Evolutionary conservation across 192 early-diverging fungal species (phyloP), one percentile per base, ranked within the genome.

Genomic region (Gryganskiella cystojenkinii): DNA sequence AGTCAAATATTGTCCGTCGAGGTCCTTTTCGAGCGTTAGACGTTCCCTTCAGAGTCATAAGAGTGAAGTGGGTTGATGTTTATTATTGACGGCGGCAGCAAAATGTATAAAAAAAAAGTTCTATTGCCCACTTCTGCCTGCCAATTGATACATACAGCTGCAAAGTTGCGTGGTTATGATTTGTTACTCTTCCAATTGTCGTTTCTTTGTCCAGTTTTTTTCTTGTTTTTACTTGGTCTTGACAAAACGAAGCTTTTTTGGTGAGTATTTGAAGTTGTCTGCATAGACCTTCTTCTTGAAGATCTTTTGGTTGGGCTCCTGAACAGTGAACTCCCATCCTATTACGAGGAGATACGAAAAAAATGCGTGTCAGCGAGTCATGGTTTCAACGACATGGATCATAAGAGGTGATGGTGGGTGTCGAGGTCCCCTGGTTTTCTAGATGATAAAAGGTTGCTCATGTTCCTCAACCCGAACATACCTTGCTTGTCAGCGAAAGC

Each of bases 401-500:
- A n/a, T n/a, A n/a, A n/a, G n/a, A n/a, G n/a, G n/a, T n/a, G n/a
- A n/a, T n/a, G n/a, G n/a, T n/a, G n/a, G n/a, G n/a, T n/a, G n/a
- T n/a, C n/a, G n/a, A n/a, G n/a, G n/a, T n/a, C n/a, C n/a, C n/a
- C n/a, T n/a, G n/a, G n/a, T n/a, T n/a, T n/a, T n/a, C n/a, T n/a
- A n/a, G n/a, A n/a, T n/a, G n/a, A n/a, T n/a, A n/a, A n/a, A n/a
- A n/a, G n/a, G n/a, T n/a, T n/a, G n/a, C n/a, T n/a, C n/a, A n/a
- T n/a, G n/a, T n/a, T n/a, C n/a, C n/a, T n/a, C n/a, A n/a, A 46
- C 22, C n/a, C 34, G 15, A 14, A 52, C 52, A 47, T 75, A 85
- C 82, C 96, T 83, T 98, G 95, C 61, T 93, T 92, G 79, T 98
- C 94, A n/a, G 95, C 97, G 86, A 99, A 99, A 42, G 86, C 78